Conservation (phyloP, 2,329 filamentous ascomycete species). For the Hypoxylon sp. region DNA sequence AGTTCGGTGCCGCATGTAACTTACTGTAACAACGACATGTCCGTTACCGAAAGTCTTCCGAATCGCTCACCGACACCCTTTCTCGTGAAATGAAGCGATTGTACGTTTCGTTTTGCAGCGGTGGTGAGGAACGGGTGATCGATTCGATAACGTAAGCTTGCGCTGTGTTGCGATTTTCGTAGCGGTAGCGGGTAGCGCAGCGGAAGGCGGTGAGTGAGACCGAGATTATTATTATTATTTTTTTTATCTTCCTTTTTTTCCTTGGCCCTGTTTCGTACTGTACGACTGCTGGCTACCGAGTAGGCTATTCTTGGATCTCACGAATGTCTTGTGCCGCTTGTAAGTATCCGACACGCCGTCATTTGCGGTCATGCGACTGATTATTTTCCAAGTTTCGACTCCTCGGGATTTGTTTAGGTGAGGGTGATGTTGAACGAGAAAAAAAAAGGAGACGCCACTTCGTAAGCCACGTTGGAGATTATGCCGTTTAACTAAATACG, state of each 20-base stretch:
- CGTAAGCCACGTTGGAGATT: slow-evolving; percentile 26
- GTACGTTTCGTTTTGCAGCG: slow-evolving; percentile 16
- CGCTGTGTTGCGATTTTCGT: slow-evolving; percentile 22
- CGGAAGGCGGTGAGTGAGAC: slow-evolving; percentile 42
- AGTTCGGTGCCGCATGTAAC: slow-evolving; percentile 27
- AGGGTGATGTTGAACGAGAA: slow-evolving; percentile 9
- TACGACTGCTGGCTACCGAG: slow-evolving; percentile 18
- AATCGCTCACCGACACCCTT: slow-evolving; percentile 22
- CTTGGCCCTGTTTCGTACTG: slow-evolving; percentile 13
- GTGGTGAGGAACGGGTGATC: not conserved
- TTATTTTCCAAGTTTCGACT: slow-evolving; percentile 7
- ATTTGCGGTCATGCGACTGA: slow-evolving; percentile 35
- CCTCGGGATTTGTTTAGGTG: slow-evolving; percentile 32
- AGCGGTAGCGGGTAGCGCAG: not conserved
- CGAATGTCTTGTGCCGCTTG: slow-evolving; percentile 17
- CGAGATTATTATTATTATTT: slow-evolving; percentile 2
- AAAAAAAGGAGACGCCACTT: slow-evolving; percentile 19
- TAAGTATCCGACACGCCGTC: slow-evolving; percentile 27
- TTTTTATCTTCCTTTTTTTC: slow-evolving; percentile 11
- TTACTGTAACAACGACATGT: slow-evolving; percentile 42
- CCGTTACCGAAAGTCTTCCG: slow-evolving; percentile 21
- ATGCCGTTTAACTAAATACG: slow-evolving; percentile 25
- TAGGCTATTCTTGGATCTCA: slow-evolving; percentile 34
- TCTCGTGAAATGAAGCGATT: not conserved
- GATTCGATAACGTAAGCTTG: slow-evolving; percentile 44